Evolutionary conservation across 2,329 filamentous ascomycete species (phyloP), one percentile per base, ranked within the genome.

Genomic region (Phyllachora maydis): DNA sequence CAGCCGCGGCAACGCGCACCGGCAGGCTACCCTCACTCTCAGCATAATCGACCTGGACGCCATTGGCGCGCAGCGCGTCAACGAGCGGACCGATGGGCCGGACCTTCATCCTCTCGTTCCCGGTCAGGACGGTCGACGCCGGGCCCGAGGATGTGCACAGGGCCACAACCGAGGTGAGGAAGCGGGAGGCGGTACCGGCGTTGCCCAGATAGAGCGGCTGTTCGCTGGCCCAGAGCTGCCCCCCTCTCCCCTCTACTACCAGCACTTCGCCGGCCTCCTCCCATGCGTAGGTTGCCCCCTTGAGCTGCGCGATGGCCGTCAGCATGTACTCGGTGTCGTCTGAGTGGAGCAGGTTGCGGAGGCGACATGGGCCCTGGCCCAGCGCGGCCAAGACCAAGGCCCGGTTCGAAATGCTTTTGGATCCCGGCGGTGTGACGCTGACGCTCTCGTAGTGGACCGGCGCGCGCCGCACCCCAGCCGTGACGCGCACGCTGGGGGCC

Each of bases 291-390:
- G 74, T 75, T 11, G 83, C 85, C 15, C 83, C 88, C 16, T 77
- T 72, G 13, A 98, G 64, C 37, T 73, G 71, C 14, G 66, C 64
- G 27, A 98, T 70, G n/a, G 88, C 85, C 27, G 81, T 81, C 21
- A 98, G 57, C 88, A 98, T 98, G 47, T 79, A 88, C 45, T 95
- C 81, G 0, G 83, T 92, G 42, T 98, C 88, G 37, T 95, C 88
- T 0, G 88, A 95, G 48, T 93, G 85, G 8, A 98, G 62, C 16
- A 98, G 56, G 38, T 98, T 95, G 46, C 68, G 83, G 45, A 98
- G 76, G 18, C 76, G 73, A 41, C 83, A 93, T 14, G 72, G 69
- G 11, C 88, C 88, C 26, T 67, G 65, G 16, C 83, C 82, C 16
- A 98, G 68, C 8, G 88, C 88, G 21, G 88, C 88, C 24, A 98